Evolutionary conservation across 106 monocot genomes (phyloP).

Genomic region (Alisma plantagoaquatica): DNA sequence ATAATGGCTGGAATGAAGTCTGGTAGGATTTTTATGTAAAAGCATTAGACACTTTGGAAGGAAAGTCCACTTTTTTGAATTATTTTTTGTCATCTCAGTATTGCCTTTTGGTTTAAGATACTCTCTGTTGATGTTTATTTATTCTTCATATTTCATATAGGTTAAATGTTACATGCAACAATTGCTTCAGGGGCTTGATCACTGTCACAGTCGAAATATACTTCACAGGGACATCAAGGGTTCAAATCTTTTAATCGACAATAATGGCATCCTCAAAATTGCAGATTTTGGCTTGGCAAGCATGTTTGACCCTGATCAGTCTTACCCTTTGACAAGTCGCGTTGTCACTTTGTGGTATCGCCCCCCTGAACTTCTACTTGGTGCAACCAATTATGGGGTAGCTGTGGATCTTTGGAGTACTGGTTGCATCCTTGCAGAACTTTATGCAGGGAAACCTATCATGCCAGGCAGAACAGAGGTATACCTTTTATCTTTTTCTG

Average conservation of each 20-base stretch:
- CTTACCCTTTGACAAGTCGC: conserved; percentile 19
- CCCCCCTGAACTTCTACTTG: conserved; percentile 22
- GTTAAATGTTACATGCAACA: conserved; percentile 28
- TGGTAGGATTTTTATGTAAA: too few relatives aligned
- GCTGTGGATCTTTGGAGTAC: conserved; percentile 25
- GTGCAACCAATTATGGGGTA: conserved; percentile 24
- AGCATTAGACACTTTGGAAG: too few relatives aligned
- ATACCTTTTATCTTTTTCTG: neutral
- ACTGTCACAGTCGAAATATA: conserved; percentile 17
- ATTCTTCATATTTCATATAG: conserved; percentile 1
- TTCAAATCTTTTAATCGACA: conserved; percentile 23
- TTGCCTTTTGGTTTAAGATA: neutral
- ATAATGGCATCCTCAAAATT: conserved; percentile 20
- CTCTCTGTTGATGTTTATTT: neutral
- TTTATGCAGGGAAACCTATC: conserved; percentile 15
- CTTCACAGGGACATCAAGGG: conserved; percentile 26
- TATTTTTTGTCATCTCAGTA: too few relatives aligned
- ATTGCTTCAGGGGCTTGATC: conserved; percentile 15
- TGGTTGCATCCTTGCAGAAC: conserved; percentile 22
- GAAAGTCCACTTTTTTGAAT: too few relatives aligned
- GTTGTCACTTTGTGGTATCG: conserved; percentile 29
- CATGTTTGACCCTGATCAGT: conserved; percentile 14
- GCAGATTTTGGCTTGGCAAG: conserved; percentile 25
- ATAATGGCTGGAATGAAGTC: too few relatives aligned
- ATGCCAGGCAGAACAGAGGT: conserved; percentile 28